Conservation (phyloP, 129 eudicot genomes). For the Flaveria robusta region DNA sequence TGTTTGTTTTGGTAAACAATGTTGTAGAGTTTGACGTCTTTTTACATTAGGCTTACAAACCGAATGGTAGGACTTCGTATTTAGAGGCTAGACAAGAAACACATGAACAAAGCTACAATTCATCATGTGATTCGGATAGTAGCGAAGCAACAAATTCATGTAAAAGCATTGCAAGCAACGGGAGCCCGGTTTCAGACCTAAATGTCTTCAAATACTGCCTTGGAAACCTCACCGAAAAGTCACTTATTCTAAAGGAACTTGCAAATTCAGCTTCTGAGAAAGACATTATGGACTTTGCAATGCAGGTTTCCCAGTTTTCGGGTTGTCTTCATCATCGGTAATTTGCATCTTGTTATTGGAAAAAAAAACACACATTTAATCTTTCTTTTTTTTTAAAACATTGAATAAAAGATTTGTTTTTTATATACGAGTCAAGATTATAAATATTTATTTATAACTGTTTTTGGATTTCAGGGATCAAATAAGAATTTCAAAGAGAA, state of each 20-base stretch:
- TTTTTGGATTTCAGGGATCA: conserved; percentile 55
- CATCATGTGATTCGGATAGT: conserved; percentile 64
- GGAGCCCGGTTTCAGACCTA: conserved; percentile 57
- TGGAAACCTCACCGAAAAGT: conserved; percentile 66
- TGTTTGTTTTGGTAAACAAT: conserved; percentile 6
- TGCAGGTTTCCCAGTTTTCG: conserved; percentile 71
- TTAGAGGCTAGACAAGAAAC: conserved; percentile 48
- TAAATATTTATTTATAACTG: conserved; percentile 6
- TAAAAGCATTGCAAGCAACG: conserved; percentile 39
- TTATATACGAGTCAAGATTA: conserved; percentile 6
- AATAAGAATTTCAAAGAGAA: conserved; percentile 70
- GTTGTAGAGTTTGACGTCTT: conserved; percentile 13
- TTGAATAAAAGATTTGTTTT: background rate
- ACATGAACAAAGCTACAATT: conserved; percentile 44
- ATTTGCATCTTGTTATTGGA: conserved; percentile 14
- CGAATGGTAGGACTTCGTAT: conserved; percentile 31
- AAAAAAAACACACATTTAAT: background rate
- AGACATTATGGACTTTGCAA: conserved; percentile 58
- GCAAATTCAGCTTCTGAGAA: conserved; percentile 48
- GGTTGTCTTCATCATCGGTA: conserved; percentile 97
- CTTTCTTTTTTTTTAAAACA: background rate
- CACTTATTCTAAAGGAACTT: conserved; percentile 69
- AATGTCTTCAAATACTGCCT: conserved; percentile 80
- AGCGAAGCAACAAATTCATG: conserved; percentile 62
- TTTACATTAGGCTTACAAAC: conserved; percentile 40